phyloP scores from a whole-genome alignment of 139 green algal genomes.

The Mesotaenium endlicherianum region DNA sequence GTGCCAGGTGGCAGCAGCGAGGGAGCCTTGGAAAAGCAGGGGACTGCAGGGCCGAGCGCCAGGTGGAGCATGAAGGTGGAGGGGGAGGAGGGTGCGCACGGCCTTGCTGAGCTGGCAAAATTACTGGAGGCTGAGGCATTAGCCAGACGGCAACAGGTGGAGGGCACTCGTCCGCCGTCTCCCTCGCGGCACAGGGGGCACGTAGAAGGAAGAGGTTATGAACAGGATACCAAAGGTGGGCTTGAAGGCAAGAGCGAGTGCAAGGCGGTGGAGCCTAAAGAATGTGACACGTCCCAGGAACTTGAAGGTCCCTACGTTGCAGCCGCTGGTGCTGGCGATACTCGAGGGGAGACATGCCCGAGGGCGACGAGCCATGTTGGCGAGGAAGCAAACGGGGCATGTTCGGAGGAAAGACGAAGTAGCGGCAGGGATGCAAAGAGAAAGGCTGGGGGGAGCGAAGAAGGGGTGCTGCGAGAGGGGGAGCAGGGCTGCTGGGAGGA shows the following conservation, averaged over 20 bases:
- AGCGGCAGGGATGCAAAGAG: no score
- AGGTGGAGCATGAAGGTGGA: conserved; percentile 2
- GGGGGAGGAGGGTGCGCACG: conserved; percentile 12
- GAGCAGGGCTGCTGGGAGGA: no score
- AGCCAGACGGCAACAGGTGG: background rate
- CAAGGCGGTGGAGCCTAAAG: background rate
- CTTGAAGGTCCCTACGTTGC: background rate
- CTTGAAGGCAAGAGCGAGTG: background rate
- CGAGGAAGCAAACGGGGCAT: background rate
- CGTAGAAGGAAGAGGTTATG: conserved; percentile 1
- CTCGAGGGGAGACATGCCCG: background rate
- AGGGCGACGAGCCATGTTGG: background rate
- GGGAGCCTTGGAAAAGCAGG: background rate
- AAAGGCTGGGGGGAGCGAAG: background rate
- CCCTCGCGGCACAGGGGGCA: background rate
- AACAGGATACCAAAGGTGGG: no score
- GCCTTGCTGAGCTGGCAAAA: conserved; percentile 3
- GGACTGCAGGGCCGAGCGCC: background rate
- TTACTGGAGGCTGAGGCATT: conserved; percentile 1
- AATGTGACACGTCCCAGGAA: background rate
- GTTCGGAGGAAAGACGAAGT: no score
- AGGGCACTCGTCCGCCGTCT: background rate
- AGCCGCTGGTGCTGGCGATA: background rate
- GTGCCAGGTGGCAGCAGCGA: no score
- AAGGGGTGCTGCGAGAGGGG: no score